These are phyloP conservation scores for Phytophthora cactorum DNA, from an alignment of 352 stramenopile genomes.

Conservation along the genomic window DNA sequence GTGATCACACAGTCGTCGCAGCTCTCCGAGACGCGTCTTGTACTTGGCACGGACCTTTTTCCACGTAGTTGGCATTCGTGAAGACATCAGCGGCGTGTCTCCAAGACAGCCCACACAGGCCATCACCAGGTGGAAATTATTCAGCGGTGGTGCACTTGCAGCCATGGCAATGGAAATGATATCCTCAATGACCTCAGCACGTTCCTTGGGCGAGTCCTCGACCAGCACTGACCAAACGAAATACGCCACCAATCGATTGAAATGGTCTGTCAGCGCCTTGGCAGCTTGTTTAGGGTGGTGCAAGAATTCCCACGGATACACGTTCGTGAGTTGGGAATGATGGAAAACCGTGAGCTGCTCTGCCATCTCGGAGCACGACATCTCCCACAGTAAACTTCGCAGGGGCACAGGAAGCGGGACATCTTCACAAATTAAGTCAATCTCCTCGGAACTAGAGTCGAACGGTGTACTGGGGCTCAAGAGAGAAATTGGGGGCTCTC, in stretches of 20 bases:
- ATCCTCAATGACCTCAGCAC: constrained; percentile 71
- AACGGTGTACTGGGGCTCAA: constrained; percentile 24
- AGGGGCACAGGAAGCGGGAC: constrained; percentile 44
- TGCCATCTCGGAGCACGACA: constrained; percentile 58
- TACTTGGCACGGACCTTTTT: constrained; percentile 73
- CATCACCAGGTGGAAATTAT: constrained; percentile 87
- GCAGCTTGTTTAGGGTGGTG: constrained; percentile 49
- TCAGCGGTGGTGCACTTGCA: constrained; percentile 47
- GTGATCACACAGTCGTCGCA: constrained; percentile 74
- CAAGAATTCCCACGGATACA: constrained; percentile 69
- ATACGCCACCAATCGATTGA: constrained; percentile 71
- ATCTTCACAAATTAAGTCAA: constrained; percentile 52
- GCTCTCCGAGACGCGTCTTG: constrained; percentile 66
- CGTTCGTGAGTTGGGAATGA: constrained; percentile 49
- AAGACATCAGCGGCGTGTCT: constrained; percentile 74
- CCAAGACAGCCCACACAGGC: constrained; percentile 76
- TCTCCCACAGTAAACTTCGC: constrained; percentile 55
- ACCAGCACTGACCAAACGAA: constrained; percentile 81
- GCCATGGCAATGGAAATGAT: constrained; percentile 71
- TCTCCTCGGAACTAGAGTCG: constrained; percentile 37
- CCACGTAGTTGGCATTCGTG: constrained; percentile 70
- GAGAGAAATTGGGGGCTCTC: constrained; percentile 4
- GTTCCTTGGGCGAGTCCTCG: constrained; percentile 69
- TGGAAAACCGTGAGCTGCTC: constrained; percentile 76
- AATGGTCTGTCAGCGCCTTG: constrained; percentile 63